Evolutionary conservation across 495 filamentous ascomycete species (phyloP), one percentile per base, ranked within the genome.

Genomic region (Pyronema omphalodes): DNA sequence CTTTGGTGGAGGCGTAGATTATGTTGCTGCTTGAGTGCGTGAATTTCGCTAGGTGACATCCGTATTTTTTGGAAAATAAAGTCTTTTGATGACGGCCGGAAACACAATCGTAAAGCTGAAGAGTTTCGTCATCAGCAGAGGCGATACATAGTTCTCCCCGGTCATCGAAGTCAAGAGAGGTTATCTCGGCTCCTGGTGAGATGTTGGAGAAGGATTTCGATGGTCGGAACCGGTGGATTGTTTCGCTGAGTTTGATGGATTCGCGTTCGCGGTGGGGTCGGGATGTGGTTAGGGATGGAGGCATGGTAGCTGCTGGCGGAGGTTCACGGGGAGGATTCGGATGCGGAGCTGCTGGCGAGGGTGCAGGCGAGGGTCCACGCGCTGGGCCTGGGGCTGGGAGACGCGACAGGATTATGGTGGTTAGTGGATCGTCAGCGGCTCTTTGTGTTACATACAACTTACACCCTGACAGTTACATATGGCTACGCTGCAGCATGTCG

Each of bases 121-220:
- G 85, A 0, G 84, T 91, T 58, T 95, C 88, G 63, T 96, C 93
- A 65, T 80, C 82, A 50, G 86, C 84, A 7, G 85, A 82, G 0
- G 88, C 81, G 63, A 96, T 84, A 40, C 88, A 73, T 39, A 84
- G 83, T 58, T 94, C 87, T 62, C 91, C 91, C 19, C 81, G 80
- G 71, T 95, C 88, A 68, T 96, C 88, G 61, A 94, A 96, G 70
- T 96, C 88, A 60, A 99, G 77, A 4, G 88, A 95, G 3, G 77
- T 61, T 71, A 77, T 58, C 93, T 99, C 76, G 74, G 94, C 61
- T 84, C 88, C 61, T 14, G 60, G 62, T 34, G 54, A 53, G 7
- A 63, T 58, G 44, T 63, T 61, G 14, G 46, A 41, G 55, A 66
- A 66, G 8, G 62, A 53, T 37, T 66, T 66, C 9, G 62, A 62